These are phyloP conservation scores for Amanita inopinata DNA, from an alignment of 768 basidiomycete species.

Conservation along the genomic window DNA sequence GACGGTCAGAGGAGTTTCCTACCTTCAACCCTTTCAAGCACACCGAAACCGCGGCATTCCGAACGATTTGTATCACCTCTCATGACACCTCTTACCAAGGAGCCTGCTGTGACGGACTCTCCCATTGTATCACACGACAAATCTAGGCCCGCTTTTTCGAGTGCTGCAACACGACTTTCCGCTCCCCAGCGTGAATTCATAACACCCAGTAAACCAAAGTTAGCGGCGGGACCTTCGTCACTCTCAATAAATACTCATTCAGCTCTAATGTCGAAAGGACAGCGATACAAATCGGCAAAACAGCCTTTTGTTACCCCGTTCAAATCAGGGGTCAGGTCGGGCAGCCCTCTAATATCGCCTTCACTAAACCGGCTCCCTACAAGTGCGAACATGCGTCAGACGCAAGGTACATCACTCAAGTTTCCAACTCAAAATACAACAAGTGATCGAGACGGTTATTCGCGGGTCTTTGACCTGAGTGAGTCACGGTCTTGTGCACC, in stretches of 20 bases:
- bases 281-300: constrained; percentile 17
- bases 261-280: background rate
- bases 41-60: constrained; percentile 11
- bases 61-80: constrained; percentile 42
- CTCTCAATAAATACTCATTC: background rate
- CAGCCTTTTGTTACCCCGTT: constrained; percentile 55
- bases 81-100: constrained; percentile 11
- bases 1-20: background rate
- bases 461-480: constrained; percentile 37
- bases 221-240: background rate
- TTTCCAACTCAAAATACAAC: constrained; percentile 11
- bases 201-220: background rate
- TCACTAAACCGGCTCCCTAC: constrained; percentile 15
- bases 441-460: constrained; percentile 9
- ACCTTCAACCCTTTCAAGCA: background rate
- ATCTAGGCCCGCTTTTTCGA: background rate
- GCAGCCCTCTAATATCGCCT: constrained; percentile 26
- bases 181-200: background rate
- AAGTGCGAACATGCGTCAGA: too few species aligned
- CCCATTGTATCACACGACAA: background rate
- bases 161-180: constrained; percentile 1
- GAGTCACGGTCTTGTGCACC: constrained; percentile 12
- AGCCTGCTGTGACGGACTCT: background rate
- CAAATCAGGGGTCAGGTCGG: constrained; percentile 41
- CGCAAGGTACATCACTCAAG: constrained; percentile 8